Conservation (phyloP, 805 yeast species). For the Myxozyma melibiosi region DNA sequence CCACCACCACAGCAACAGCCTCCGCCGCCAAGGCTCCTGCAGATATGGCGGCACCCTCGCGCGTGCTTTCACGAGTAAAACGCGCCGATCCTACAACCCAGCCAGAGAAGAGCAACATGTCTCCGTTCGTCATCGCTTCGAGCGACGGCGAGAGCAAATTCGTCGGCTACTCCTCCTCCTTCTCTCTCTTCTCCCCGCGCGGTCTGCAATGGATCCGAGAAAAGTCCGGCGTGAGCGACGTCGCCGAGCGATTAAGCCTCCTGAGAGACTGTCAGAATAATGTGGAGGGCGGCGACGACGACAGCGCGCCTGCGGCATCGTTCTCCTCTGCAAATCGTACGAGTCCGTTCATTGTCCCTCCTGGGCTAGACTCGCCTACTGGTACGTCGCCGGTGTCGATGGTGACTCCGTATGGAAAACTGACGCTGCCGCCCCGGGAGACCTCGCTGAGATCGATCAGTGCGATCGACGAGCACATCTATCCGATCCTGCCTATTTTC, state of each 20-base stretch:
- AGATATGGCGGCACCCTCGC: too few relatives aligned
- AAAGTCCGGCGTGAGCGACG: conserved; percentile 23
- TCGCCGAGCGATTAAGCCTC: conserved; percentile 6
- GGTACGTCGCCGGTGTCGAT: too few relatives aligned
- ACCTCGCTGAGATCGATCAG: not conserved
- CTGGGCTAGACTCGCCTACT: not conserved
- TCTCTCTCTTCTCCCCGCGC: conserved; percentile 29
- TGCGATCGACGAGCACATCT: conserved; percentile 1
- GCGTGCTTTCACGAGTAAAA: not conserved
- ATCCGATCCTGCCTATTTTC: conserved; percentile 17
- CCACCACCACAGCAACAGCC: too few relatives aligned
- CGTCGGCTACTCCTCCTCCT: conserved; percentile 29
- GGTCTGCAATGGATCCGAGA: conserved; percentile 35
- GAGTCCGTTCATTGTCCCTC: too few relatives aligned
- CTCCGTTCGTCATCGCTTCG: not conserved
- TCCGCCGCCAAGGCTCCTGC: too few relatives aligned
- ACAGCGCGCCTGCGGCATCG: too few relatives aligned
- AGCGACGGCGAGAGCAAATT: conserved; percentile 19
- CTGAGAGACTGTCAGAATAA: too few relatives aligned
- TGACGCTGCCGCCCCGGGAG: not conserved
- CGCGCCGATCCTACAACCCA: not conserved
- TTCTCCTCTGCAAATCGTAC: too few relatives aligned
- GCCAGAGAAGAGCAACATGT: too few relatives aligned
- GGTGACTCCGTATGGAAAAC: too few relatives aligned
- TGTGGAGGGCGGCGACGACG: too few relatives aligned